phyloP scores from a whole-genome alignment of 164 flowering plant genomes.

The Sedum album region DNA sequence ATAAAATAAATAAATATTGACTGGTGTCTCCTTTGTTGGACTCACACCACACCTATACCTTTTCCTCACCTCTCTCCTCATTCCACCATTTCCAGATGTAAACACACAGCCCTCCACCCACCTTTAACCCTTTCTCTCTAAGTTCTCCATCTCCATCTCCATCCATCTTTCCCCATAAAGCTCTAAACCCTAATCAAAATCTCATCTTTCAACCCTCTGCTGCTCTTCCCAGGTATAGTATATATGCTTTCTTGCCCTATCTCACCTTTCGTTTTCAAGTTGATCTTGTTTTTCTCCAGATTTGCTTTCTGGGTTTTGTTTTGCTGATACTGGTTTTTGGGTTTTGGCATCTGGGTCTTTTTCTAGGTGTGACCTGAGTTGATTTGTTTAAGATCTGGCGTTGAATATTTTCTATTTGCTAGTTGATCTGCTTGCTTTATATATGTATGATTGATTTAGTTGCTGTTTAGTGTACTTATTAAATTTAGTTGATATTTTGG shows the following conservation, averaged over 20 bases:
- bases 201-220: neutral
- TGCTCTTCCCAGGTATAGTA: neutral
- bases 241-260: neutral
- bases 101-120: neutral
- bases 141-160: too few species aligned
- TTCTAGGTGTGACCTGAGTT: neutral
- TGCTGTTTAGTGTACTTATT: neutral
- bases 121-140: neutral
- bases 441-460: neutral
- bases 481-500: neutral
- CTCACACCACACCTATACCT: neutral
- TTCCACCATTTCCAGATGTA: neutral
- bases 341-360: neutral
- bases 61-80: neutral
- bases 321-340: neutral
- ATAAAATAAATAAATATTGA: neutral
- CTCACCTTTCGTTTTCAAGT: neutral
- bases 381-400: neutral
- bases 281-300: neutral
- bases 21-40: neutral
- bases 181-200: neutral
- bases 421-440: neutral
- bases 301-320: slow-evolving; percentile 1
- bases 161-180: neutral
- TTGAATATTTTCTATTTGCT: neutral